A percentile compares a stretch with the other conserved stretches of the same genome.
Conservation (phyloP, 768 basidiomycete species). For the Hebeloma cylindrosporum region DNA sequence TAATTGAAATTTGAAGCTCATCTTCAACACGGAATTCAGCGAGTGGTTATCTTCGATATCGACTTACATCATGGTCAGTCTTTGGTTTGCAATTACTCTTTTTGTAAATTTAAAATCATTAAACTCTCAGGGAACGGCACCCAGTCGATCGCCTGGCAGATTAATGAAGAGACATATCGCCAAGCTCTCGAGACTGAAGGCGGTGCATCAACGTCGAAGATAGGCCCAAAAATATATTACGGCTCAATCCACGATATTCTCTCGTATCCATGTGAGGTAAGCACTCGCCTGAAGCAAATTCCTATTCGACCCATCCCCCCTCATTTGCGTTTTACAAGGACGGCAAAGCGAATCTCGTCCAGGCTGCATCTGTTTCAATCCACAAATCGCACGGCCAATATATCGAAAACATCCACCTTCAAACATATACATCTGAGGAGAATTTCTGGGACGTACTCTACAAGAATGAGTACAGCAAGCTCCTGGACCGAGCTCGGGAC, state of each 20-base stretch:
- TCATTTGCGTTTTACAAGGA: slow-evolving; percentile 47
- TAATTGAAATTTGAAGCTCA: slow-evolving; percentile 55
- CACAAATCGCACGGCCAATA: slow-evolving; percentile 83
- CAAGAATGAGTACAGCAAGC: slow-evolving; percentile 53
- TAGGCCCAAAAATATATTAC: slow-evolving; percentile 73
- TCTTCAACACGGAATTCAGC: slow-evolving; percentile 71
- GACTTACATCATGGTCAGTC: slow-evolving; percentile 82
- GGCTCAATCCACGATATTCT: slow-evolving; percentile 93
- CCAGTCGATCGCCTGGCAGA: slow-evolving; percentile 86
- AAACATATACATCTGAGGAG: slow-evolving; percentile 64
- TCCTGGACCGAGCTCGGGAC: slow-evolving; percentile 66
- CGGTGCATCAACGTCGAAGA: slow-evolving; percentile 33
- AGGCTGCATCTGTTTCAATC: slow-evolving; percentile 83
- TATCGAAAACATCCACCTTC: slow-evolving; percentile 84
- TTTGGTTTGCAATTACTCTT: not conserved
- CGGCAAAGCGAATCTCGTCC: slow-evolving; percentile 72
- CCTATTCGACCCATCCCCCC: not conserved
- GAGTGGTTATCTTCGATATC: slow-evolving; percentile 87
- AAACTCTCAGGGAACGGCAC: slow-evolving; percentile 81
- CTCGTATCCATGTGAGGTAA: slow-evolving; percentile 89
- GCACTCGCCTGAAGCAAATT: slow-evolving; percentile 7
- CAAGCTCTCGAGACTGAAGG: slow-evolving; percentile 58
- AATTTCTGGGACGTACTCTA: slow-evolving; percentile 82
- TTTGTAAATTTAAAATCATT: not conserved
- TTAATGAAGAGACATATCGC: slow-evolving; percentile 85